phyloP scores from a whole-genome alignment of 352 stramenopile genomes.

The Phytophthora ramorum region DNA sequence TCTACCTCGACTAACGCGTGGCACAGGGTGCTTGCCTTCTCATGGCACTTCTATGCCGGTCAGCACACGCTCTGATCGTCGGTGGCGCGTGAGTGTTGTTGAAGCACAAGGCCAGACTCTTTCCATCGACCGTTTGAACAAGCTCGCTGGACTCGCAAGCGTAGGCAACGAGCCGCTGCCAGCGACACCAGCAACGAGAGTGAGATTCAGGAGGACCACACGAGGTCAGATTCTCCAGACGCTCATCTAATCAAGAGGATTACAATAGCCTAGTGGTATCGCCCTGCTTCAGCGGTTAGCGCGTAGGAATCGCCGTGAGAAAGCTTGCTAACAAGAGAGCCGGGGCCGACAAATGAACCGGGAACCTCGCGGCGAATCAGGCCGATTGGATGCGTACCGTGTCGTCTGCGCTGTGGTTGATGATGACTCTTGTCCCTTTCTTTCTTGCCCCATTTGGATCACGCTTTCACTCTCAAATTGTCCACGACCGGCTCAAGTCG shows the following conservation, averaged over 20 bases:
- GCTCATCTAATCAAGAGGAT: constrained; percentile 25
- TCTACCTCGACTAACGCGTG: too few relatives aligned
- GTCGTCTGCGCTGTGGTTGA: constrained; percentile 9
- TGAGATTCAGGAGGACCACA: not conserved
- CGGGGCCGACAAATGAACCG: constrained; percentile 8
- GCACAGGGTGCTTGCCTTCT: not conserved
- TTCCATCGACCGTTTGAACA: too few relatives aligned
- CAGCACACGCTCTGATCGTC: too few relatives aligned
- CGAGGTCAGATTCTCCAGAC: constrained; percentile 6
- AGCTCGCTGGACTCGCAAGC: too few relatives aligned
- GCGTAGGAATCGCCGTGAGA: too few relatives aligned
- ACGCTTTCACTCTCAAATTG: constrained; percentile 27
- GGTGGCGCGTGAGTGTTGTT: not conserved
- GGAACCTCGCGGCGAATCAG: constrained; percentile 3
- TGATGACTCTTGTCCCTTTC: constrained; percentile 21
- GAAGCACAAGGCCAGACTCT: not conserved
- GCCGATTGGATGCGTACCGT: constrained; percentile 18
- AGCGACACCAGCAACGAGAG: not conserved
- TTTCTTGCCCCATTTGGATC: not conserved
- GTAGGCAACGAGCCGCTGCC: too few relatives aligned
- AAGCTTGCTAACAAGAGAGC: constrained; percentile 11
- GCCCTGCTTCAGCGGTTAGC: not conserved
- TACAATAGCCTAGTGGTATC: constrained; percentile 4
- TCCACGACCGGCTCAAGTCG: constrained; percentile 10
- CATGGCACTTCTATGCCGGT: not conserved